Evolutionary conservation across 2,329 filamentous ascomycete genomes (phyloP).

Genomic region (Ophiostoma triangulosporum): DNA sequence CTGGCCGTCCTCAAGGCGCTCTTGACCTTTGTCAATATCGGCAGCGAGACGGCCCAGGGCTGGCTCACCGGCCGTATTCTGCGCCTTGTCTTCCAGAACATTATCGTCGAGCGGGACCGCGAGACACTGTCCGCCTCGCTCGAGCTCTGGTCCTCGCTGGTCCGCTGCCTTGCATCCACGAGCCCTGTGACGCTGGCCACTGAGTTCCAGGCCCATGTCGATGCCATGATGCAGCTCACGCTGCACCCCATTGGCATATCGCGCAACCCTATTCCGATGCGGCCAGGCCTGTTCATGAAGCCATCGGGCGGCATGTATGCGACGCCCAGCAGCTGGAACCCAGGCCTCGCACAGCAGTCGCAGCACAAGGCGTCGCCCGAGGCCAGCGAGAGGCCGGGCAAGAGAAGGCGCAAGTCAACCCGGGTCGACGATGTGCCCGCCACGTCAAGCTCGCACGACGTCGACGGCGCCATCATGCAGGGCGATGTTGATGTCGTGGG

Average conservation of each 20-base stretch:
- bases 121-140: constrained; percentile 70
- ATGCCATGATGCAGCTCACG: constrained; percentile 70
- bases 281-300: constrained; percentile 75
- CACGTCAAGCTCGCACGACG: constrained; percentile 68
- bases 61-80: constrained; percentile 89
- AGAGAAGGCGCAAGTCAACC: constrained; percentile 72
- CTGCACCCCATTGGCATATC: constrained; percentile 87
- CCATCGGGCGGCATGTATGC: constrained; percentile 81
- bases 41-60: constrained; percentile 63
- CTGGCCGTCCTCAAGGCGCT: constrained; percentile 86
- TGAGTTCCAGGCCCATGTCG: constrained; percentile 63
- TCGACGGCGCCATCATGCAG: constrained; percentile 95
- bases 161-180: constrained; percentile 49
- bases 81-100: constrained; percentile 84
- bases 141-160: constrained; percentile 72
- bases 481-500: constrained; percentile 93
- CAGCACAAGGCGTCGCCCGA: constrained; percentile 36
- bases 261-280: constrained; percentile 84
- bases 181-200: constrained; percentile 50
- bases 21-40: constrained; percentile 81
- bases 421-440: constrained; percentile 58
- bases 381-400: constrained; percentile 48
- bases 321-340: constrained; percentile 26
- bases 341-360: constrained; percentile 14
- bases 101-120: constrained; percentile 82